Percentiles rank a stretch among this genome's conserved stretches.
Conservation (phyloP, 1,139 yeast species). For the Geotrichum restrictum region DNA sequence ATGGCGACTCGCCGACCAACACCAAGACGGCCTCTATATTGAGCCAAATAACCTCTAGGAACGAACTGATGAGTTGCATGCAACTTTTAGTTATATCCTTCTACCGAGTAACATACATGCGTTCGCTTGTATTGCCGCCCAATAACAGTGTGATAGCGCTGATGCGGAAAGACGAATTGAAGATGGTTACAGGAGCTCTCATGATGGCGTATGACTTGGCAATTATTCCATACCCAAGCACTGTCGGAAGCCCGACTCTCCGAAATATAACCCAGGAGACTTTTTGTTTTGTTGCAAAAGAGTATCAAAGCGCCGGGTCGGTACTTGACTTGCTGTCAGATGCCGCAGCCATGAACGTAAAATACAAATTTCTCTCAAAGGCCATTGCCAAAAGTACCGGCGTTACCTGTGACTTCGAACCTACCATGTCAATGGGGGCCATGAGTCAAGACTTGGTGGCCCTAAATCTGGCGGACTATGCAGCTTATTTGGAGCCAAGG, state of each 20-base stretch:
- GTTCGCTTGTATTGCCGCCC: not conserved
- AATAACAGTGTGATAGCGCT: not conserved
- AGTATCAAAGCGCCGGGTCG: not conserved
- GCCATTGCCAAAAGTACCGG: too few relatives aligned
- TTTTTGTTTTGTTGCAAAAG: conserved; percentile 5
- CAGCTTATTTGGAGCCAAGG: too few relatives aligned
- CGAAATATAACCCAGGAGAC: conserved; percentile 9
- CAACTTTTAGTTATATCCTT: conserved; percentile 5
- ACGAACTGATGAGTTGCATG: conserved; percentile 7
- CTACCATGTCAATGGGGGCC: too few relatives aligned
- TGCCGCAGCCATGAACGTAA: not conserved
- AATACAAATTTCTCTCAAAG: not conserved
- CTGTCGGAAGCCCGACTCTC: conserved; percentile 6
- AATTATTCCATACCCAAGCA: conserved; percentile 8
- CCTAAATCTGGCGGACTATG: too few relatives aligned
- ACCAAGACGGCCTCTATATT: not conserved
- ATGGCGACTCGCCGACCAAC: not conserved
- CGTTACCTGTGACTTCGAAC: too few relatives aligned
- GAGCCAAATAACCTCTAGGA: not conserved
- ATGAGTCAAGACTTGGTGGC: too few relatives aligned
- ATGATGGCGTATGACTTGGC: conserved; percentile 11
- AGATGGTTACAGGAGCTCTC: conserved; percentile 5
- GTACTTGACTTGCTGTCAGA: not conserved
- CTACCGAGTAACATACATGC: conserved; percentile 10
- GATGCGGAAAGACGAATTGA: conserved; percentile 9